phyloP scores from a whole-genome alignment of 257 asterid genomes.

The Forsythia viridissima region DNA sequence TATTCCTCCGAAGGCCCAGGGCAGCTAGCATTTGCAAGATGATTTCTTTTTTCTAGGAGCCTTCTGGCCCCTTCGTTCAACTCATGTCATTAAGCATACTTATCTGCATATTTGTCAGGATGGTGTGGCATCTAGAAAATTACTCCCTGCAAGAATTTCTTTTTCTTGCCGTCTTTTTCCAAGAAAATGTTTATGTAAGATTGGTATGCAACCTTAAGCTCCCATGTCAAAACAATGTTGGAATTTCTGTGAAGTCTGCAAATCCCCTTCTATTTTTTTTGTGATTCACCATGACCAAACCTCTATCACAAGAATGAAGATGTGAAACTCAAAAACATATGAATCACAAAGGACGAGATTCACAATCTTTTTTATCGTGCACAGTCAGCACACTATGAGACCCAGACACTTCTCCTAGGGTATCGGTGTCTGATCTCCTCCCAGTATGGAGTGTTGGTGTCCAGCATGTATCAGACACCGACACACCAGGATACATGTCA shows the following conservation, averaged over 20 bases:
- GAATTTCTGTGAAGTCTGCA: slow-evolving; percentile 3
- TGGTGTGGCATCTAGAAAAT: slow-evolving; percentile 7
- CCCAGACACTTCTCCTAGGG: neutral
- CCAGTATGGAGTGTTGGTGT: neutral
- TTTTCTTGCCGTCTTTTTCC: neutral
- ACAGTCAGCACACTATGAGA: neutral
- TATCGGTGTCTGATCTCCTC: neutral
- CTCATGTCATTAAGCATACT: slow-evolving; percentile 9
- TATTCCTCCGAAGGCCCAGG: neutral
- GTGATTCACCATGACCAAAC: neutral
- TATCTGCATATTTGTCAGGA: slow-evolving; percentile 3
- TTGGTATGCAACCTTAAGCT: neutral
- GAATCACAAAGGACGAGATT: slow-evolving; percentile 11
- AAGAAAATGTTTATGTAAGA: slow-evolving; percentile 17
- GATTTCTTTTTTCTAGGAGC: slow-evolving; percentile 3
- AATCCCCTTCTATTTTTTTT: neutral
- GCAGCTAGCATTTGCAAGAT: slow-evolving; percentile 8
- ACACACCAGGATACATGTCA: neutral
- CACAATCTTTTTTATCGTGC: neutral
- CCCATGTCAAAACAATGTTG: slow-evolving; percentile 10
- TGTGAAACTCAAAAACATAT: slow-evolving; percentile 1
- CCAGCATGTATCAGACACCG: neutral
- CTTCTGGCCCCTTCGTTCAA: slow-evolving; percentile 19
- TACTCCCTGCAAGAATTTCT: slow-evolving; percentile 8
- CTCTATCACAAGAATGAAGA: neutral